Conservation (phyloP, 352 stramenopile species). For the Thraustochytrium striatum region DNA sequence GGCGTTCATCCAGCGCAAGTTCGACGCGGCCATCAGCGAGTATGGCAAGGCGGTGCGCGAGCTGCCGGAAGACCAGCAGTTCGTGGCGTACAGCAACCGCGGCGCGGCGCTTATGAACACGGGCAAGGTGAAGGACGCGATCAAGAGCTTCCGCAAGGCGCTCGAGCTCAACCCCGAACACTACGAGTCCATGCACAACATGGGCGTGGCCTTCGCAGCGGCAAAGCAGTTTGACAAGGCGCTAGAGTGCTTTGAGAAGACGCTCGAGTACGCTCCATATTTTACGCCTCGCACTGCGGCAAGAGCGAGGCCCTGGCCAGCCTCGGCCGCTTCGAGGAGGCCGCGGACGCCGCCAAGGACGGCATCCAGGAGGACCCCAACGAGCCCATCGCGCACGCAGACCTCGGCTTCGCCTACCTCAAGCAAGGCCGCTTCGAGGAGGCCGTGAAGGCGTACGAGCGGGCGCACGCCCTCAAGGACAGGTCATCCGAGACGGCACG, state of each 20-base stretch:
- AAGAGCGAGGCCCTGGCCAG: slow-evolving; percentile 31
- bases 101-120: slow-evolving; percentile 44
- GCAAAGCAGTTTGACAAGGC: slow-evolving; percentile 20
- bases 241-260: slow-evolving; percentile 46
- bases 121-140: slow-evolving; percentile 14
- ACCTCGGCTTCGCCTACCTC: slow-evolving; percentile 23
- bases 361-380: slow-evolving; percentile 24
- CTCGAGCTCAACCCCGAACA: slow-evolving; percentile 32
- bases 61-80: slow-evolving; percentile 30
- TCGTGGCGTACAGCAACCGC: slow-evolving; percentile 30
- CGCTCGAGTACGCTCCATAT: slow-evolving; percentile 29
- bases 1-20: slow-evolving; percentile 25
- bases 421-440: slow-evolving; percentile 22
- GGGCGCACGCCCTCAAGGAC: slow-evolving; percentile 12
- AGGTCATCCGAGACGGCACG: slow-evolving; percentile 20
- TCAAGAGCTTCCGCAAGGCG: slow-evolving; percentile 31
- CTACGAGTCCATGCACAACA: slow-evolving; percentile 36
- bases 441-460: slow-evolving; percentile 11
- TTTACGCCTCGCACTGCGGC: slow-evolving; percentile 37
- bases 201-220: slow-evolving; percentile 39
- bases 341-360: not conserved
- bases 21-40: slow-evolving; percentile 12
- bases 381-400: slow-evolving; percentile 29
- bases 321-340: slow-evolving; percentile 34
- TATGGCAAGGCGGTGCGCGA: slow-evolving; percentile 16